Evolutionary conservation across 2,329 filamentous ascomycete genomes (phyloP), one percentile per base, ranked within the genome.

Genomic region (Juglanconis juglandina): DNA sequence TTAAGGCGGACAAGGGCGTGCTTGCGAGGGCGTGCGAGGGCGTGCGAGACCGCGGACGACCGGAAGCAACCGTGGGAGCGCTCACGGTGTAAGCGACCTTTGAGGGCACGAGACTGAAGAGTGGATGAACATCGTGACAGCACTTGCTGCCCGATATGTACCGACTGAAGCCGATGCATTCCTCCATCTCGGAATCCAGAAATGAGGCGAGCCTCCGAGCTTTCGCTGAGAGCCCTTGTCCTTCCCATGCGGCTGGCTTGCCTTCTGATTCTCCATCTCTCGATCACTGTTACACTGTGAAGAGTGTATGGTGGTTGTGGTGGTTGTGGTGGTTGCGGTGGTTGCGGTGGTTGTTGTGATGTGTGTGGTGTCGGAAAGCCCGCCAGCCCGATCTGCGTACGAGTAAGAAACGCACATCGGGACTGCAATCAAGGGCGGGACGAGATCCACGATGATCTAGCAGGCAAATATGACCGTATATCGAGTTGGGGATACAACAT

Each of bases 401-500:
- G 50, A 33, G 44, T 49, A 49, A 30, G 11, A 42, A 49, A 32
- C 8, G 52, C 52, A 11, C 42, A 41, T 53, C 59, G n/a, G 59
- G 55, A 49, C 4, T 56, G 59, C n/a, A 65, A 72, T 52, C 67
- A 10, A 41, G 46, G 59, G 51, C 59, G 46, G 56, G 49, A 42
- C 37, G 39, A 56, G 35, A 53, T 53, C 68, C 58, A 65, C 66
- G 59, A 81, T 77, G 62, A 62, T 85, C 81, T 85, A 69, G 81
- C 82, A 84, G 79, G 74, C 73, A 81, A 82, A 83, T 84, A 81
- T 85, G 82, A 85, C 82, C 81, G 77, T 9, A 77, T 69, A 76
- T 73, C 70, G 75, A 82, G 79, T 83, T 72, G 75, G 71, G 60
- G 73, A 76, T 68, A 81, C 72, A 70, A 74, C 69, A 75, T 75